Evolutionary conservation across 768 basidiomycete genomes (phyloP).

Genomic region (Mycena galopus): DNA sequence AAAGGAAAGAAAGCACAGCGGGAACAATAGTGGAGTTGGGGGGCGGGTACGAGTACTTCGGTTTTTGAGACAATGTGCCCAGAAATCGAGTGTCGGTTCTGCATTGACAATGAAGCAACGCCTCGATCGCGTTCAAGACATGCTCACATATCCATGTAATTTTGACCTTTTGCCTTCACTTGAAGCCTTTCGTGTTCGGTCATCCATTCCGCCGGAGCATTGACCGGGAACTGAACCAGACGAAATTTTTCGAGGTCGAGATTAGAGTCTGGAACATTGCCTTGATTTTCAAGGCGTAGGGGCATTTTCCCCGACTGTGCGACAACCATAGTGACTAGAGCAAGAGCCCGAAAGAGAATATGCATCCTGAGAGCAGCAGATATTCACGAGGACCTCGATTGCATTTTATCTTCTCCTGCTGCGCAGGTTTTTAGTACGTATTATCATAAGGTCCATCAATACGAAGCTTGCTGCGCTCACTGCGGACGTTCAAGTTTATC

Average conservation of each 20-base stretch:
- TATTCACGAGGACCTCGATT: background rate
- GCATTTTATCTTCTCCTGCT: background rate
- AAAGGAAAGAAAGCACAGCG: slow-evolving; percentile 18
- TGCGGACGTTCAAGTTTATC: background rate
- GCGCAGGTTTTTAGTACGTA: no score
- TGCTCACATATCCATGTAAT: slow-evolving; percentile 32
- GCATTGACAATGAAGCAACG: background rate
- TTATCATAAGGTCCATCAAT: no score
- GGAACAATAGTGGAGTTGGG: slow-evolving; percentile 33
- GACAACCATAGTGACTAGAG: background rate
- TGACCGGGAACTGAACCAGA: slow-evolving; percentile 64
- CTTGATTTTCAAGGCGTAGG: background rate
- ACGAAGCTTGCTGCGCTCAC: background rate
- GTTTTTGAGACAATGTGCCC: slow-evolving; percentile 13
- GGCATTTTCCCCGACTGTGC: background rate
- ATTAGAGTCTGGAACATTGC: slow-evolving; percentile 49
- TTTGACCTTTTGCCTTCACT: slow-evolving; percentile 18
- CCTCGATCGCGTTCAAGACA: background rate
- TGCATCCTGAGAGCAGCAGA: background rate
- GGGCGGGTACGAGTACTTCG: slow-evolving; percentile 23
- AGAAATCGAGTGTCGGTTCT: slow-evolving; percentile 22
- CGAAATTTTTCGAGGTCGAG: slow-evolving; percentile 65
- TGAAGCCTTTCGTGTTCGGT: slow-evolving; percentile 29
- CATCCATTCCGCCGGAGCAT: slow-evolving; percentile 38
- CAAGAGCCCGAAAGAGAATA: background rate